phyloP scores from a whole-genome alignment of 257 asterid genomes.

The Solanum phureja region DNA sequence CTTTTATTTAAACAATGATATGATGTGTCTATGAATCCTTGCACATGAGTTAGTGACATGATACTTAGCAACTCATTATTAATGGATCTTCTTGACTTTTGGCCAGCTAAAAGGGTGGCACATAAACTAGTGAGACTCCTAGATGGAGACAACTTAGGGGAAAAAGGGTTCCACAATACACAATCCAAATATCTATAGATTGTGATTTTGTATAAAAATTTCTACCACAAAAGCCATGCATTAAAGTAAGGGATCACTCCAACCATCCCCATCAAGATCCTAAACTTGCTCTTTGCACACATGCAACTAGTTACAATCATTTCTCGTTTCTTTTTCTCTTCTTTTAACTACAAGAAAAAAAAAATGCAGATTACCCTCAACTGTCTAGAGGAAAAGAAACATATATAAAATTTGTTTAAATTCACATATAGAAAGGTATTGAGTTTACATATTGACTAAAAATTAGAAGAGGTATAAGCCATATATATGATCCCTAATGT shows the following conservation, averaged over 20 bases:
- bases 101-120: constrained; percentile 33
- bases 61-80: constrained; percentile 5
- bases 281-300: background rate
- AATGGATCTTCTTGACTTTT: constrained; percentile 14
- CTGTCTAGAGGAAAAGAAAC: background rate
- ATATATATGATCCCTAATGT: background rate
- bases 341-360: background rate
- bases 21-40: constrained; percentile 27
- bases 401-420: background rate
- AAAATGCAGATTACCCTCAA: background rate
- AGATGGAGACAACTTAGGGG: constrained; percentile 39
- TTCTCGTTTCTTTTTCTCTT: background rate
- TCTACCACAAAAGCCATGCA: constrained; percentile 1
- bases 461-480: background rate
- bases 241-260: background rate
- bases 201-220: background rate
- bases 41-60: constrained; percentile 44
- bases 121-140: constrained; percentile 39
- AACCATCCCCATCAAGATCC: constrained; percentile 3
- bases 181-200: constrained; percentile 4
- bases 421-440: background rate
- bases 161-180: constrained; percentile 21
- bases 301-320: background rate
- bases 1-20: constrained; percentile 26
- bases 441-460: background rate